Percentiles rank a stretch among this genome's conserved stretches.
These are phyloP conservation scores for Wickerhamiella occidentalis DNA, from an alignment of 805 yeast genomes.

Conservation along the genomic window DNA sequence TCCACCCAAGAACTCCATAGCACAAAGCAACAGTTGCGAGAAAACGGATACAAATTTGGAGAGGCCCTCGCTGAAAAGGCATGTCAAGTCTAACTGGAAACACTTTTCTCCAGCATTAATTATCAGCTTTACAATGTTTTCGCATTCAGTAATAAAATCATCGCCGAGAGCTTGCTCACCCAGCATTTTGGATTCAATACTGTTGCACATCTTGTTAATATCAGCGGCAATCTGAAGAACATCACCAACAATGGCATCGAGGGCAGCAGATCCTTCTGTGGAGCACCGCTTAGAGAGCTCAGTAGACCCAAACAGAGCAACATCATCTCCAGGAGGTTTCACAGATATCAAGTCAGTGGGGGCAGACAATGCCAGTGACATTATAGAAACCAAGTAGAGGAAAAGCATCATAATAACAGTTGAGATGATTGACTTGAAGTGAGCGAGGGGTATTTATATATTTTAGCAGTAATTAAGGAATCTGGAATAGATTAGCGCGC, in stretches of 20 bases:
- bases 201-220: not conserved
- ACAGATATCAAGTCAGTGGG: not conserved
- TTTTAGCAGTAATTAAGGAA: not conserved
- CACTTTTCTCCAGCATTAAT: not conserved
- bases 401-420: not conserved
- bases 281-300: not conserved
- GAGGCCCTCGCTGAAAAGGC: not conserved
- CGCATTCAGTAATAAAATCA: not conserved
- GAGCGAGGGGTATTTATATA: not conserved
- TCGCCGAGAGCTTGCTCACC: not conserved
- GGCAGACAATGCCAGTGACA: not conserved
- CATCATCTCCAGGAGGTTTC: not conserved
- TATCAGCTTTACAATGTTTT: not conserved
- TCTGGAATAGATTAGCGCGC: not conserved
- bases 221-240: not conserved
- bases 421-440: no score
- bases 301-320: not conserved
- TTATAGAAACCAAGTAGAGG: not conserved
- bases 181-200: not conserved
- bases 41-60: not conserved
- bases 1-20: not conserved
- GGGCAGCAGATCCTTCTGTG: not conserved
- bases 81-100: not conserved
- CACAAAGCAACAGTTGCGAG: not conserved
- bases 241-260: not conserved